A percentile compares a stretch with the other conserved stretches of the same genome.
Evolutionary conservation across 352 stramenopile species (phyloP).

Genomic region (Thalassiosira livingstoniorum): DNA sequence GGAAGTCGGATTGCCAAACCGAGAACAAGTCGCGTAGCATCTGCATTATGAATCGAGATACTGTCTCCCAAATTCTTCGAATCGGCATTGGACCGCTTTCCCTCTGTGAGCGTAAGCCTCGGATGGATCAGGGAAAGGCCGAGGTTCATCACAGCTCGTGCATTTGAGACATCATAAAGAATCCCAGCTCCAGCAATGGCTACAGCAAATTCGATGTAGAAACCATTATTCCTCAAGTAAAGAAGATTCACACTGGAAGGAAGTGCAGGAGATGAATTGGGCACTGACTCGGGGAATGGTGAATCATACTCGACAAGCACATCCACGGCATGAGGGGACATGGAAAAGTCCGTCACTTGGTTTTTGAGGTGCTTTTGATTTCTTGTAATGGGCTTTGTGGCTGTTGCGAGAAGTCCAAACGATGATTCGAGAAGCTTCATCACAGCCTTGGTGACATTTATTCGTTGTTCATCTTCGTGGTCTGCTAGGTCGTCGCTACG

Average conservation of each 20-base stretch:
- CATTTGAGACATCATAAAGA: constrained; percentile 57
- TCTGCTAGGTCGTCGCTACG: constrained; percentile 12
- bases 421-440: constrained; percentile 66
- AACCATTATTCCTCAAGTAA: constrained; percentile 64
- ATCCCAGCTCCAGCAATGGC: constrained; percentile 74
- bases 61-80: constrained; percentile 50
- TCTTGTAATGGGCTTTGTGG: constrained; percentile 63
- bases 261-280: constrained; percentile 18
- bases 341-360: constrained; percentile 34
- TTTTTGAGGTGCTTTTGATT: constrained; percentile 43
- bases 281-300: not conserved
- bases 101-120: constrained; percentile 57
- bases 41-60: constrained; percentile 76
- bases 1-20: constrained; percentile 71
- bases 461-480: constrained; percentile 24
- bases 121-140: constrained; percentile 80
- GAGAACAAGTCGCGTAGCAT: constrained; percentile 79
- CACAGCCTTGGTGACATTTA: constrained; percentile 19
- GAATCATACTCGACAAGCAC: constrained; percentile 52
- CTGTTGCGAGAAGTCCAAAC: constrained; percentile 69
- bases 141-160: constrained; percentile 69
- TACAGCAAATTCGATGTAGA: constrained; percentile 76
- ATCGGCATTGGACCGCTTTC: constrained; percentile 53
- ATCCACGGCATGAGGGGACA: constrained; percentile 46
- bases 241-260: constrained; percentile 51